Conservation (phyloP, 306 rosid genomes). For the Pachyrhizus erosus region DNA sequence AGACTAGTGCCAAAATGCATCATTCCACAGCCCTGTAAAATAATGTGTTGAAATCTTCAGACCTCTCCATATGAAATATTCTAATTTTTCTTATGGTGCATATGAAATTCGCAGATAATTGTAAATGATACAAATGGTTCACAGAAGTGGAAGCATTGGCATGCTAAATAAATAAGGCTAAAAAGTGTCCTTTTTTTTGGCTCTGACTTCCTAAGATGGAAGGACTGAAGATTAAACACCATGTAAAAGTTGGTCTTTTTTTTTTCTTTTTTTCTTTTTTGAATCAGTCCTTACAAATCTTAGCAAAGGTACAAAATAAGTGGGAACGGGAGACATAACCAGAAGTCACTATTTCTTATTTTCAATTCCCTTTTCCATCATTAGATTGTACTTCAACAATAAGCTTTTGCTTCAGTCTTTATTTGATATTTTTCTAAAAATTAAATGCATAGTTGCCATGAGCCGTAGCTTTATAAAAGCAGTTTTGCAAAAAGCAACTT, state of each 20-base stretch:
- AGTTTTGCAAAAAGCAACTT: neutral
- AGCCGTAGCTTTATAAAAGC: neutral
- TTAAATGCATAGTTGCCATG: neutral
- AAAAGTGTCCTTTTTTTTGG: neutral
- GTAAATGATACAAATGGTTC: neutral
- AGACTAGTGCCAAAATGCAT: neutral
- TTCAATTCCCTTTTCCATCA: neutral
- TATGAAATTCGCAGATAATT: neutral
- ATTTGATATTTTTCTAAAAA: neutral
- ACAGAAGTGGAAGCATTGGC: neutral
- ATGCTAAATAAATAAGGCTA: neutral
- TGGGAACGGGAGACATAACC: neutral
- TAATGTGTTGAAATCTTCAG: conserved; percentile 17
- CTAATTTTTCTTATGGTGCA: neutral
- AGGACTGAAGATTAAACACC: neutral
- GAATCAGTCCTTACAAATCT: neutral
- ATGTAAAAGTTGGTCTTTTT: neutral
- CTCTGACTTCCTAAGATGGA: neutral
- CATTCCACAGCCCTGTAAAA: neutral
- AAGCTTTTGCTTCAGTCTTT: neutral
- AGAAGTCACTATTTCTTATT: neutral
- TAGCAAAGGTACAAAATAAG: neutral
- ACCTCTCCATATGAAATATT: neutral
- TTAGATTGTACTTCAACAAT: neutral
- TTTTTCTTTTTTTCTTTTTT: no score